These are phyloP conservation scores for Mycoemilia scoparia DNA, from an alignment of 192 early-diverging fungal species.

Conservation along the genomic window DNA sequence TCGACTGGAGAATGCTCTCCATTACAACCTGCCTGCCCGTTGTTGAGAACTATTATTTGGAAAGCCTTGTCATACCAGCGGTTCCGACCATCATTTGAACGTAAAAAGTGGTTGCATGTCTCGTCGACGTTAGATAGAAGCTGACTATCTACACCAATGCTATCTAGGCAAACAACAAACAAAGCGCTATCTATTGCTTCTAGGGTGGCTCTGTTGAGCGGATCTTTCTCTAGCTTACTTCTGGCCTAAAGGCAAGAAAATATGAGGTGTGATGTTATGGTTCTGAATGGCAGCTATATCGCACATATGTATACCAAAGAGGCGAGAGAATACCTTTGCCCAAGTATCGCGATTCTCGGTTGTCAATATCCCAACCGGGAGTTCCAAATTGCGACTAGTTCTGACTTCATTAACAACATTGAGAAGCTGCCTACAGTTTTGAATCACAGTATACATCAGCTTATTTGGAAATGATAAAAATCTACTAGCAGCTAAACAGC, in stretches of 20 bases:
- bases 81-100: slow-evolving; percentile 59
- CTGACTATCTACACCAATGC: slow-evolving; percentile 39
- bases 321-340: slow-evolving; percentile 41
- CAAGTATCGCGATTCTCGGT: slow-evolving; percentile 79
- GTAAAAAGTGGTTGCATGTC: slow-evolving; percentile 55
- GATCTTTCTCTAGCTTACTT: slow-evolving; percentile 19
- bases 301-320: slow-evolving; percentile 12
- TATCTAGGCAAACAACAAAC: slow-evolving; percentile 78
- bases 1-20: slow-evolving; percentile 93
- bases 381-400: slow-evolving; percentile 24
- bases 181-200: slow-evolving; percentile 55
- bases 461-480: too few species aligned
- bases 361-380: slow-evolving; percentile 63
- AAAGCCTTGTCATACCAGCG: slow-evolving; percentile 96
- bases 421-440: too few species aligned
- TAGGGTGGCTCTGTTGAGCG: slow-evolving; percentile 35
- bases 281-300: too few species aligned
- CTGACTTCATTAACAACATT: slow-evolving; percentile 28
- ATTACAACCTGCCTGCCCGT: slow-evolving; percentile 78
- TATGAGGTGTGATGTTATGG: slow-evolving; percentile 17
- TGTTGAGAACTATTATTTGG: slow-evolving; percentile 66
- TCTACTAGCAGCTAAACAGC: too few species aligned
- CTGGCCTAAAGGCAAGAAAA: too few species aligned
- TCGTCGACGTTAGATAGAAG: slow-evolving; percentile 38
- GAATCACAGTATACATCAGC: too few species aligned